Evolutionary conservation across 768 basidiomycete species (phyloP), one percentile per base, ranked within the genome.

Genomic region (Tremella fuciformis): DNA sequence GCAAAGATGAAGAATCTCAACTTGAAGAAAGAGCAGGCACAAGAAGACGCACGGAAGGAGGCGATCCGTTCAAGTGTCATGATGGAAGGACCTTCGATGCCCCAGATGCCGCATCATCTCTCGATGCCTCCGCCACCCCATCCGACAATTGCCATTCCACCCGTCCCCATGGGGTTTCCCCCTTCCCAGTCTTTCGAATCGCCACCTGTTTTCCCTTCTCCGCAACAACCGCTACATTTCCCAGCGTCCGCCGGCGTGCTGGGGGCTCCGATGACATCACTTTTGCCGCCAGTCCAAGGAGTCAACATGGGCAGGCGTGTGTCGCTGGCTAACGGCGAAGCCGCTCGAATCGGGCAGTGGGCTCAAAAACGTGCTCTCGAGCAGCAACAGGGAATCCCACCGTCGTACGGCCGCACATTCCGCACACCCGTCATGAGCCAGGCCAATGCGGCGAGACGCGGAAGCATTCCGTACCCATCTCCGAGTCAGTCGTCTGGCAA

Each of bases 401-500:
- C 29, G 38, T 38, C 24, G 21, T 39, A 24, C 29, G 29, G 37
- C 37, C 38, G 18, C 24, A 16, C 48, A 25, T n/a, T 22, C 19
- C 57, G 57, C 44, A 42, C 46, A 15, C 53, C 58, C 13, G 34
- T 44, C 9, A 44, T 59, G 19, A 29, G 53, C 40, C 58, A 56
- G 29, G 62, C 60, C 0, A 29, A 60, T 8, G 53, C 60, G 11
- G 73, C 67, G 1, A 50, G 75, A 44, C 58, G 74, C 38, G 59
- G 63, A 1, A 75, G 73, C 58, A 71, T 72, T 18, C 75, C 75
- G 21, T 76, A 76, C 49, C 75, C 75, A 26, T 57, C 70, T 15
- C 75, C 72, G 13, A 44, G 62, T 8, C 42, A 47, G n/a, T 37
- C 49, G 15, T 50, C 21, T 44, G 21, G 50, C 18, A 15, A 16